A percentile compares a stretch with the other conserved stretches of the same genome.
Evolutionary conservation across 257 asterid genomes (phyloP).

Genomic region (Euphrasia confusa): DNA sequence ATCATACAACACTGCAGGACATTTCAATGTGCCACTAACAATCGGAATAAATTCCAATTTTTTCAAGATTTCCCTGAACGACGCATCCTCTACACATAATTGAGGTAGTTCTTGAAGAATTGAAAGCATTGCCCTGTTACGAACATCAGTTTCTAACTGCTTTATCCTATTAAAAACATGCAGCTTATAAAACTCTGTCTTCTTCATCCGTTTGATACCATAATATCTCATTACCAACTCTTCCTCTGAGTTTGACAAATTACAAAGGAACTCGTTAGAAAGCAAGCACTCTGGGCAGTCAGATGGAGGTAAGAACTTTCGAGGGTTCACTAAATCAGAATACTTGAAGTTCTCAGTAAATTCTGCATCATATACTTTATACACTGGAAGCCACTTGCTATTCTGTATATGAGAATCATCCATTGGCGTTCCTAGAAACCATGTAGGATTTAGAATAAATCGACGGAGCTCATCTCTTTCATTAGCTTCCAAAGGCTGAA

Average conservation of each 20-base stretch:
- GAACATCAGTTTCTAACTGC: constrained; percentile 53
- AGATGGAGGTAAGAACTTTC: constrained; percentile 69
- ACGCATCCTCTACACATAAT: constrained; percentile 63
- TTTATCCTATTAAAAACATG: constrained; percentile 51
- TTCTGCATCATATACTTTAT: constrained; percentile 60
- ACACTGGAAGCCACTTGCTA: constrained; percentile 90
- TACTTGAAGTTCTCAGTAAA: constrained; percentile 49
- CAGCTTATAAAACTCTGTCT: constrained; percentile 62
- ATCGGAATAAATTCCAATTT: constrained; percentile 71
- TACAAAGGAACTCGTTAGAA: constrained; percentile 50
- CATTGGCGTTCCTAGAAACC: constrained; percentile 71
- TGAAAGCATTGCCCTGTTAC: constrained; percentile 68
- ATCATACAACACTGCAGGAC: constrained; percentile 66
- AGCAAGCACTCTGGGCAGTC: constrained; percentile 66
- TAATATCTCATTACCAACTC: constrained; percentile 64
- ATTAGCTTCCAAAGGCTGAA: constrained; percentile 59
- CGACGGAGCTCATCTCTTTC: constrained; percentile 82
- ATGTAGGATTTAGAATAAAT: constrained; percentile 70
- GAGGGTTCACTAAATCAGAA: constrained; percentile 73
- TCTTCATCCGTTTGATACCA: constrained; percentile 72
- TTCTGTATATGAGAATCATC: constrained; percentile 68
- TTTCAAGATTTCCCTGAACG: constrained; percentile 59
- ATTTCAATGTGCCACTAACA: constrained; percentile 56
- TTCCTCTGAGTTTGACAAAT: constrained; percentile 65
- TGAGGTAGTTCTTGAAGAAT: constrained; percentile 84